Conservation (phyloP, 495 filamentous ascomycete species). For the Annulohypoxylon maeteangense region DNA sequence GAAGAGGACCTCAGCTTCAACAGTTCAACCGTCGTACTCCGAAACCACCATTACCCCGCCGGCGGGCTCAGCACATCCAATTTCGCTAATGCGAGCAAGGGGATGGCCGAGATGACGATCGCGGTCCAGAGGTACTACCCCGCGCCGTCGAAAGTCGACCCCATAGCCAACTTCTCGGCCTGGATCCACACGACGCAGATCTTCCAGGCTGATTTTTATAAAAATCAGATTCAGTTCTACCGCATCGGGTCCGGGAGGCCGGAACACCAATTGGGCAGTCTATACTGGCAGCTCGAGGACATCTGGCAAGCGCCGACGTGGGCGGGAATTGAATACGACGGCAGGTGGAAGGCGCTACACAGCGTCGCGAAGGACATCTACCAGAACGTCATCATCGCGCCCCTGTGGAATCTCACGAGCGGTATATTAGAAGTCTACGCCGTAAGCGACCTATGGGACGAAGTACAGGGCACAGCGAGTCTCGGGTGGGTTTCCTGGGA, state of each 20-base stretch:
- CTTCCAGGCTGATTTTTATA: constrained; percentile 76
- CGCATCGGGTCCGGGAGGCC: constrained; percentile 69
- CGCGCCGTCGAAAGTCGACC: constrained; percentile 65
- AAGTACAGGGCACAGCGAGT: constrained; percentile 37
- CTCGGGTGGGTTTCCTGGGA: constrained; percentile 48
- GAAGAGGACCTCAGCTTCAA: constrained; percentile 68
- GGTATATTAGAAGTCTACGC: constrained; percentile 69
- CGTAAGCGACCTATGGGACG: constrained; percentile 65
- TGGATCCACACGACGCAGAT: constrained; percentile 76
- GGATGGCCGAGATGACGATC: constrained; percentile 73
- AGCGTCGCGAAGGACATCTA: constrained; percentile 71
- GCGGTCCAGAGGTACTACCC: constrained; percentile 71
- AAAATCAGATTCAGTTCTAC: constrained; percentile 71
- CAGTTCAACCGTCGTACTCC: constrained; percentile 66
- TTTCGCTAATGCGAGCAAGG: constrained; percentile 51
- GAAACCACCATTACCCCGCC: constrained; percentile 73
- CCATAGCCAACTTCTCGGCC: constrained; percentile 71
- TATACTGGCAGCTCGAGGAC: constrained; percentile 79
- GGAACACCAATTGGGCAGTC: constrained; percentile 68
- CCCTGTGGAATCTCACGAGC: constrained; percentile 67
- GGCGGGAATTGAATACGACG: constrained; percentile 72
- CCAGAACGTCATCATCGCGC: constrained; percentile 68
- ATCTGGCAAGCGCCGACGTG: constrained; percentile 77
- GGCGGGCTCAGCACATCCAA: constrained; percentile 62
- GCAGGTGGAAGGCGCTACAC: constrained; percentile 74